These are phyloP conservation scores for Gamarada debralockiae DNA, from an alignment of 495 filamentous ascomycete genomes.

Conservation along the genomic window DNA sequence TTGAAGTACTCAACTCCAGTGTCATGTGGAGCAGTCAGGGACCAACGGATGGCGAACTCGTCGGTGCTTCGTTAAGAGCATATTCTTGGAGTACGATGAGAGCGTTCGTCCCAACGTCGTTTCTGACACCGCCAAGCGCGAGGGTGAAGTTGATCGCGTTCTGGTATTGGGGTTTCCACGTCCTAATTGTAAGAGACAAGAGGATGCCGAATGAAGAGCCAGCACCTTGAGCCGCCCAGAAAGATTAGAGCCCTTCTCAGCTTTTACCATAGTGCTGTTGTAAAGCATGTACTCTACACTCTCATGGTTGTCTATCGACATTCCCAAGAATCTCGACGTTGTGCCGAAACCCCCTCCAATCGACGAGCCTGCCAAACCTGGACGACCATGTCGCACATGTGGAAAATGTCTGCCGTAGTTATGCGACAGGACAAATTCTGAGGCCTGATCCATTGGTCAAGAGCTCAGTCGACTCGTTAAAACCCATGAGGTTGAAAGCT, in stretches of 20 bases:
- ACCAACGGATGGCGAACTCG: neutral
- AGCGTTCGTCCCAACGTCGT: neutral
- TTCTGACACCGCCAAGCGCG: neutral
- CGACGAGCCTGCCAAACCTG: no score
- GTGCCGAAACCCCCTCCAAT: no score
- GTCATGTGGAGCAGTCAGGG: neutral
- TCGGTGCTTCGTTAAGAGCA: constrained; percentile 4
- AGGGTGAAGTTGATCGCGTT: constrained; percentile 7
- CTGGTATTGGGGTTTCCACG: neutral
- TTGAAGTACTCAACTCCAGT: constrained; percentile 1
- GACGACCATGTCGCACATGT: no score
- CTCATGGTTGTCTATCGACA: no score
- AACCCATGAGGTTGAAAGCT: no score
- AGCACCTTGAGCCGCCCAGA: constrained; percentile 9
- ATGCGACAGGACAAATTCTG: no score
- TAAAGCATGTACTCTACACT: no score
- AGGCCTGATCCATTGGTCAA: no score
- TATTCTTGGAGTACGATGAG: constrained; percentile 1
- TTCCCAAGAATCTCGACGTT: no score
- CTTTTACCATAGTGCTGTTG: constrained; percentile 4
- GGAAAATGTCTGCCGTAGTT: no score
- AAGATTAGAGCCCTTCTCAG: neutral
- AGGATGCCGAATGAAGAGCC: constrained; percentile 5
- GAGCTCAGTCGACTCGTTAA: no score
- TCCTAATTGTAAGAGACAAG: neutral